phyloP scores from a whole-genome alignment of 768 basidiomycete species.

The Fibroporia radiculosa region DNA sequence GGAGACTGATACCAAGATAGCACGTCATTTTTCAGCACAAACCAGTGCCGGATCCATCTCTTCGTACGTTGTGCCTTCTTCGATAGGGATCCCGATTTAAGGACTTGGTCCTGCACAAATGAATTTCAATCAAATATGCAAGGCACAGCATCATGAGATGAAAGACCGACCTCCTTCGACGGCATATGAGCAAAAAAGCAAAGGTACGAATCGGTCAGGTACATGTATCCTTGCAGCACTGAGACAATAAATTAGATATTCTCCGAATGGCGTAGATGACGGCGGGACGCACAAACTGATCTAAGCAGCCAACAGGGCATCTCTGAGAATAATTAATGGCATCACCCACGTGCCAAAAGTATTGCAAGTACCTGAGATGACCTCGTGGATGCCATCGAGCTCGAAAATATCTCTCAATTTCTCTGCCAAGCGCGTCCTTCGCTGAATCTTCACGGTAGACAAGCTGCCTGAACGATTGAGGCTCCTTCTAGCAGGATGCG shows the following conservation, averaged over 20 bases:
- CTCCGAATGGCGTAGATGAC: not conserved
- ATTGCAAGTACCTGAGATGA: slow-evolving; percentile 56
- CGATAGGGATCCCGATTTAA: slow-evolving; percentile 86
- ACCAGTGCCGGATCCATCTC: slow-evolving; percentile 94
- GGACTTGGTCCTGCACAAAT: slow-evolving; percentile 65
- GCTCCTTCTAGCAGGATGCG: slow-evolving; percentile 3
- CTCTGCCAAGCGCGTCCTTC: slow-evolving; percentile 70
- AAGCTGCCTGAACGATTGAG: slow-evolving; percentile 41
- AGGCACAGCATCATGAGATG: not conserved
- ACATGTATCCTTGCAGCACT: slow-evolving; percentile 98
- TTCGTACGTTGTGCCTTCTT: slow-evolving; percentile 88
- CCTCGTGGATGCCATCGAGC: slow-evolving; percentile 72
- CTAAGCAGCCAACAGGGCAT: slow-evolving; percentile 92
- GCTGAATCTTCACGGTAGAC: slow-evolving; percentile 61
- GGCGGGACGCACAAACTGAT: slow-evolving; percentile 65
- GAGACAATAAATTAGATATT: slow-evolving; percentile 8
- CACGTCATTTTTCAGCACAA: slow-evolving; percentile 91
- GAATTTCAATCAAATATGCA: slow-evolving; percentile 5
- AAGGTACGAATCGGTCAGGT: slow-evolving; percentile 84
- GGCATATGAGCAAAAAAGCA: slow-evolving; percentile 98
- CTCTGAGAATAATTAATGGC: slow-evolving; percentile 37
- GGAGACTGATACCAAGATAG: slow-evolving; percentile 96
- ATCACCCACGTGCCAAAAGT: not conserved
- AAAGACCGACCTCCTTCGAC: slow-evolving; percentile 64
- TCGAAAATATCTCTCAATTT: slow-evolving; percentile 89